A percentile compares a stretch with the other conserved stretches of the same genome.
phyloP scores from a whole-genome alignment of 768 basidiomycete genomes.

The Suillus fuscotomentosus region DNA sequence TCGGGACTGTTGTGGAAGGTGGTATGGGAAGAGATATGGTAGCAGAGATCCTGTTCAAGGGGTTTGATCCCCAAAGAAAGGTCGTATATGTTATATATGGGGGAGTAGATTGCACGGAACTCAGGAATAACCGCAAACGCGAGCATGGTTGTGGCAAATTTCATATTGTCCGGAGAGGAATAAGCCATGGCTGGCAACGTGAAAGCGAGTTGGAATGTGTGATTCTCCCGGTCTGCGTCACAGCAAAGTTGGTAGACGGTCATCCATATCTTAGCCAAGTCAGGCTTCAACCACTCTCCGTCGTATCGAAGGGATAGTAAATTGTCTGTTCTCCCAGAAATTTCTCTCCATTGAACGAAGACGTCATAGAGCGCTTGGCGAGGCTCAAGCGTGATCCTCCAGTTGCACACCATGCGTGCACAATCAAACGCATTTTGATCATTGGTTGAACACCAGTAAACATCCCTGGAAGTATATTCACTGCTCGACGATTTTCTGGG shows the following conservation, averaged over 20 bases:
- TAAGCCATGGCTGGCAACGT: conserved; percentile 30
- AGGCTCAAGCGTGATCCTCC: not conserved
- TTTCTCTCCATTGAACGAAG: not conserved
- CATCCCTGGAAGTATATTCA: conserved; percentile 13
- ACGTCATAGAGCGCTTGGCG: not conserved
- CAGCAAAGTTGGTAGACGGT: conserved; percentile 24
- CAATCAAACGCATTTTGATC: conserved; percentile 12
- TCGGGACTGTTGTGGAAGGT: conserved; percentile 11
- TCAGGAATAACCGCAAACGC: conserved; percentile 23
- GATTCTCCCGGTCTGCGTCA: not conserved
- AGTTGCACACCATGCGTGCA: conserved; percentile 7
- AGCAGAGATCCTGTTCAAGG: not conserved
- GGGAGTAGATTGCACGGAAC: conserved; percentile 10
- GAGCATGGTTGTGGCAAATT: conserved; percentile 27
- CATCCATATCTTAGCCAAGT: conserved; percentile 23
- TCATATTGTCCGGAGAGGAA: conserved; percentile 10
- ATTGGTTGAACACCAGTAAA: not conserved
- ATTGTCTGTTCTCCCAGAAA: not conserved
- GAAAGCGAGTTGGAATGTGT: conserved; percentile 24
- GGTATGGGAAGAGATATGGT: not conserved
- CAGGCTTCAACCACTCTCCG: conserved; percentile 22
- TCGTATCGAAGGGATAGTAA: conserved; percentile 12
- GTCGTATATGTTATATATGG: conserved; percentile 5
- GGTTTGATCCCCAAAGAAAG: conserved; percentile 12
- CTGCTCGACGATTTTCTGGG: not conserved